Percentiles rank a stretch among this genome's conserved stretches.
Conservation (phyloP, 31 red algal genomes). For the Odonthalia washingtoniensis region DNA sequence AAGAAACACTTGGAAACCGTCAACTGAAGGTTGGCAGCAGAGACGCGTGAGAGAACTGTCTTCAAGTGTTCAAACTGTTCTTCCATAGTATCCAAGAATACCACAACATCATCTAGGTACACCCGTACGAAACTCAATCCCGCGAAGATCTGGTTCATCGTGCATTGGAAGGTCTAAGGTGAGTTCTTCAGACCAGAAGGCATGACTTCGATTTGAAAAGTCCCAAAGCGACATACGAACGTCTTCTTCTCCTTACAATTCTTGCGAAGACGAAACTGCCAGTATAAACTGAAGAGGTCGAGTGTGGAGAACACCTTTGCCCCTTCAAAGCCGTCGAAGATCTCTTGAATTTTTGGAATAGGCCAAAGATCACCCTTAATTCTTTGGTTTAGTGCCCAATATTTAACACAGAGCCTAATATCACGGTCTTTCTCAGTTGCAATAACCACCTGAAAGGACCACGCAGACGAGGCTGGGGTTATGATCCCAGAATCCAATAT, state of each 20-base stretch:
- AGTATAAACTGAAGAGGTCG: constrained; percentile 23
- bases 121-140: too few relatives aligned
- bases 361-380: constrained; percentile 35
- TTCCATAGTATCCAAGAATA: too few relatives aligned
- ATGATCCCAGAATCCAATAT: too few relatives aligned
- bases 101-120: too few relatives aligned
- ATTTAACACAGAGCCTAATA: constrained; percentile 21
- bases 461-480: too few relatives aligned
- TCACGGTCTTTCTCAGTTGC: constrained; percentile 32
- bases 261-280: constrained; percentile 14
- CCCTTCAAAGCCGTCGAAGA: constrained; percentile 18
- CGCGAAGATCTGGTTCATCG: too few relatives aligned
- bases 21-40: too few relatives aligned
- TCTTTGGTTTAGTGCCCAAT: background rate
- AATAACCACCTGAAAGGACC: constrained; percentile 40
- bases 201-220: constrained; percentile 36
- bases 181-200: constrained; percentile 29
- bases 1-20: too few relatives aligned
- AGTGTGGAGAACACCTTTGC: too few relatives aligned
- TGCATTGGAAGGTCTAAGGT: too few relatives aligned
- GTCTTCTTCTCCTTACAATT: constrained; percentile 16
- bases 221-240: background rate
- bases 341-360: constrained; percentile 30
- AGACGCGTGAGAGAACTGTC: too few relatives aligned
- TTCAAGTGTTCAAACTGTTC: too few relatives aligned